A percentile compares a stretch with the other conserved stretches of the same genome.
These are phyloP conservation scores for Melampsora larici-populina DNA, from an alignment of 1,284 basidiomycete genomes.

Conservation along the genomic window DNA sequence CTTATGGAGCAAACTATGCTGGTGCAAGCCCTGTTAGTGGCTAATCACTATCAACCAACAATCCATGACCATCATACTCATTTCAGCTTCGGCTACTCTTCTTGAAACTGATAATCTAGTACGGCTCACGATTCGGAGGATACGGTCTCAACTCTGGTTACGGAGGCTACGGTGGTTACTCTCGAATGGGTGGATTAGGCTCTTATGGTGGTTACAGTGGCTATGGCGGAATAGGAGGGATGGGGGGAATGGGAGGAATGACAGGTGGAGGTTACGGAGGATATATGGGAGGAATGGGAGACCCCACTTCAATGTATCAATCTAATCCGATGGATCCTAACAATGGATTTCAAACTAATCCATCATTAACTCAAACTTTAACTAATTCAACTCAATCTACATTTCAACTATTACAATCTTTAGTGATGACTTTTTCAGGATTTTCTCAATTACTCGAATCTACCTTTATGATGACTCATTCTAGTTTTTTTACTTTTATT, in stretches of 20 bases:
- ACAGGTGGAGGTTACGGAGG: slow-evolving; percentile 57
- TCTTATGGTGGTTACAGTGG: slow-evolving; percentile 57
- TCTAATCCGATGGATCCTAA: slow-evolving; percentile 55
- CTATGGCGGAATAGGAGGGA: slow-evolving; percentile 56
- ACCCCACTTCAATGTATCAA: slow-evolving; percentile 27
- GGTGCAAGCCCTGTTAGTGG: neutral
- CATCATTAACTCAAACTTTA: slow-evolving; percentile 78
- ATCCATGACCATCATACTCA: neutral
- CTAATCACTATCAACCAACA: neutral
- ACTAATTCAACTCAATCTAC: slow-evolving; percentile 86
- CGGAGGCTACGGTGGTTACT: slow-evolving; percentile 54
- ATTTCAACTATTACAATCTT: slow-evolving; percentile 85
- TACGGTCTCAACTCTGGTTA: slow-evolving; percentile 54
- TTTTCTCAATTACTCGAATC: slow-evolving; percentile 97
- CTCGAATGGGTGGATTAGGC: slow-evolving; percentile 46
- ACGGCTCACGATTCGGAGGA: neutral
- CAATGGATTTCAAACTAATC: slow-evolving; percentile 50
- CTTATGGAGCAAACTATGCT: slow-evolving; percentile 1
- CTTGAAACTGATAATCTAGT: slow-evolving; percentile 4
- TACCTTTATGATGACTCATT: slow-evolving; percentile 98
- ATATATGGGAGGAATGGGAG: slow-evolving; percentile 55
- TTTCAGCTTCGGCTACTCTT: slow-evolving; percentile 7
- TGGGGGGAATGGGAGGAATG: slow-evolving; percentile 54
- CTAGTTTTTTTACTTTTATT: slow-evolving; percentile 97
- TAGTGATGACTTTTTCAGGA: slow-evolving; percentile 92